These are phyloP conservation scores for Vanderwaltozyma verrucispora DNA, from an alignment of 805 yeast species.

Conservation along the genomic window DNA sequence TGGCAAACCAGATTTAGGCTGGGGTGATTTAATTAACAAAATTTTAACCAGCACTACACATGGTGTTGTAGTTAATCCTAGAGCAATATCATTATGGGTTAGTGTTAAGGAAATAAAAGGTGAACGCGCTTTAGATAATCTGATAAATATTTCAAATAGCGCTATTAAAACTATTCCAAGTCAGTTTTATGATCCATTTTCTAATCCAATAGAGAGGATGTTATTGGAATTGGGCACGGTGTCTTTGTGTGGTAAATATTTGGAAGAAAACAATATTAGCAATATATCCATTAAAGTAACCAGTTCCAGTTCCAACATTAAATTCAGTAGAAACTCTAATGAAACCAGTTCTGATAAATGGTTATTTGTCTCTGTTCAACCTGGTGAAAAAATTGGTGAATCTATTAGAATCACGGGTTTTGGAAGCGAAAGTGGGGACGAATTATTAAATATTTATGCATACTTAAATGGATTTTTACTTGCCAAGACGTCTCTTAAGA, in stretches of 20 bases:
- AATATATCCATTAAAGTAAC: slow-evolving; percentile 18
- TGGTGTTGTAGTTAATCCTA: slow-evolving; percentile 73
- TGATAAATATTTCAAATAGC: slow-evolving; percentile 43
- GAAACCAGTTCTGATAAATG: slow-evolving; percentile 31
- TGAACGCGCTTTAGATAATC: slow-evolving; percentile 31
- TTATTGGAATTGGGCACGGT: slow-evolving; percentile 48
- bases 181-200: slow-evolving; percentile 48
- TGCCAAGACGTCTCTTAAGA: slow-evolving; percentile 47
- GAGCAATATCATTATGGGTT: slow-evolving; percentile 61
- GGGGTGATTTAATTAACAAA: slow-evolving; percentile 81
- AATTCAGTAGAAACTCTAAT: slow-evolving; percentile 37
- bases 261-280: slow-evolving; percentile 12
- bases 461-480: slow-evolving; percentile 53
- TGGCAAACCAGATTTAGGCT: slow-evolving; percentile 35
- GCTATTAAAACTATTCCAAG: slow-evolving; percentile 47
- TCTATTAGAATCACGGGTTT: slow-evolving; percentile 54
- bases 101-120: slow-evolving; percentile 65
- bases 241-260: slow-evolving; percentile 4
- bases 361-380: slow-evolving; percentile 64
- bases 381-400: slow-evolving; percentile 67
- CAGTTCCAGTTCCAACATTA: slow-evolving; percentile 47
- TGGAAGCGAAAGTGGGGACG: slow-evolving; percentile 38
- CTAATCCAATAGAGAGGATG: slow-evolving; percentile 47
- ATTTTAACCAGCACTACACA: slow-evolving; percentile 63
- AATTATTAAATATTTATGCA: slow-evolving; percentile 43